Base-by-base conservation (phyloP, 495 filamentous ascomycete species). In the Penicillium subrubescens region DNA sequence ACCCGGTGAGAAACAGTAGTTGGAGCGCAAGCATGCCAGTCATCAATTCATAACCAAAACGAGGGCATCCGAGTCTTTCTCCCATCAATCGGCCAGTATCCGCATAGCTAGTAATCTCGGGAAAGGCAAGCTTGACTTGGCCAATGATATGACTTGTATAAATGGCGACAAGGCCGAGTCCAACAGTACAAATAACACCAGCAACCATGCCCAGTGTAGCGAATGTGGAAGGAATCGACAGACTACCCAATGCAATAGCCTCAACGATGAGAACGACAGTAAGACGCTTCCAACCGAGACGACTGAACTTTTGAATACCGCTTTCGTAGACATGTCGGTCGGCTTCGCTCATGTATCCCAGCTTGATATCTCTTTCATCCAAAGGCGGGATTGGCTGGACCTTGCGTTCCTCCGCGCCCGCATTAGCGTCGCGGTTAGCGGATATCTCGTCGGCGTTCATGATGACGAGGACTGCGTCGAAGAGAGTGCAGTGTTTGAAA, bases 11-110 rank as follows among this genome's bases (percentile, higher is more conserved):
- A 10, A 48, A 48, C 12, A 48, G 44, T 25, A 48, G 12, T 14
- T 48, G 44, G 8, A 48, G 44, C 11, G 44, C 44, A 48, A 48
- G 44, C 44, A 48, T 48, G 0, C 19, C 44, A 48, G 19, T 48
- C 44, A 48, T 48, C 44, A 48, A 12, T 48, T 48, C 44, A 48
- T 48, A 48, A 21, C 44, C 44, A 23, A 48, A 48, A 48, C 44
- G 44, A 23, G 44, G 44, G 21, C 44, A 48, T 23, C 44, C 44
- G 1, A 48, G 21, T 4, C 44, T 19, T 10, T 19, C 44, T 3
- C 44, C 44, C 44, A 48, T 48, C 19, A 48, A 12, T 14, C 44
- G 44, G 14, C 44, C 44, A 10, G 44, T 48, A 12, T 48, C 44
- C n/a, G 44, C 44, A 48, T 48, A 48, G 15, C 44, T 48, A 25